phyloP scores from a whole-genome alignment of 129 eudicot species.

The Escallonia rubra region DNA sequence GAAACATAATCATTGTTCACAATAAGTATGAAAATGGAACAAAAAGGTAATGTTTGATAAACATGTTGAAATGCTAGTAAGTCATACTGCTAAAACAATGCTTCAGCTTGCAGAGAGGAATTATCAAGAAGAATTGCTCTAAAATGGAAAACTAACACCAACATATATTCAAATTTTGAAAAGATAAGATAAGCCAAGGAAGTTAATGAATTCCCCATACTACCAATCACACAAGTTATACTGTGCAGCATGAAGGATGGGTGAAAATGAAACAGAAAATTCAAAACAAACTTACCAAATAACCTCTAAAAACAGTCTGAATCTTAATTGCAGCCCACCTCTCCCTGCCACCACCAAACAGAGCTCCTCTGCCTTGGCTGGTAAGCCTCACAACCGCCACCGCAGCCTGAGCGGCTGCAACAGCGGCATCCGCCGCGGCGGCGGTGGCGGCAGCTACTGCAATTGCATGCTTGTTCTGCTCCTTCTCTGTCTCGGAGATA shows the following conservation, averaged over 20 bases:
- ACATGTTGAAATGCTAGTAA: not conserved
- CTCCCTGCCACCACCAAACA: constrained; percentile 41
- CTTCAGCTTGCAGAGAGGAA: not conserved
- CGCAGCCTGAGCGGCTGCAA: constrained; percentile 94
- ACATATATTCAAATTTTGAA: not conserved
- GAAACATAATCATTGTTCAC: not conserved
- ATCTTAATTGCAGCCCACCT: constrained; percentile 68
- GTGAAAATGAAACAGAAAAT: not conserved
- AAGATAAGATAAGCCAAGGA: not conserved
- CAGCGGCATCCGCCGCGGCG: constrained; percentile 92
- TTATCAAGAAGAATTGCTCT: not conserved
- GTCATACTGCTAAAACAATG: not conserved
- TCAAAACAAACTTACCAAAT: constrained; percentile 45
- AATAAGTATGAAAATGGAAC: not conserved
- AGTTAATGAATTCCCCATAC: not conserved
- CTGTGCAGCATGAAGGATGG: not conserved
- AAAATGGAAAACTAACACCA: not conserved
- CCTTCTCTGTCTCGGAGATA: constrained; percentile 52
- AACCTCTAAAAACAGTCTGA: constrained; percentile 75
- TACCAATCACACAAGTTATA: not conserved
- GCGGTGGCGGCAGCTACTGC: constrained; percentile 99
- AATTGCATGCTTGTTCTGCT: constrained; percentile 84
- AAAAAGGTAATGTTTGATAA: not conserved
- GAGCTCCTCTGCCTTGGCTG: constrained; percentile 45
- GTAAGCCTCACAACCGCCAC: constrained; percentile 89